Percentiles rank a stretch among this genome's conserved stretches.
Evolutionary conservation across 2,329 filamentous ascomycete genomes (phyloP).

Genomic region (Lachnellula willkommii): DNA sequence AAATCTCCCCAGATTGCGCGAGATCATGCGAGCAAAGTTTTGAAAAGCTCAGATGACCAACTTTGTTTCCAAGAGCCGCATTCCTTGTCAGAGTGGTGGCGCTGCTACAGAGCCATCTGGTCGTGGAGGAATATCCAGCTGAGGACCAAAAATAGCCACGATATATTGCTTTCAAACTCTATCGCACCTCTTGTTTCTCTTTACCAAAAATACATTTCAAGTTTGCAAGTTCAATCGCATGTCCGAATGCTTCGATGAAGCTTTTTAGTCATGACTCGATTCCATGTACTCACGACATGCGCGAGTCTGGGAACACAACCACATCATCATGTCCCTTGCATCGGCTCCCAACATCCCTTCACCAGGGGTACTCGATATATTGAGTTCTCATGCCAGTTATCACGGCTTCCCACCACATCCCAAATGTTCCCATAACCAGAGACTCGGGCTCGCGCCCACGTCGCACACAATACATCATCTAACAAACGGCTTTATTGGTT

Average conservation of each 20-base stretch:
- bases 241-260: not conserved
- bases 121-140: not conserved
- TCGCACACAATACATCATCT: not conserved
- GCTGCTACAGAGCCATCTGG: not conserved
- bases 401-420: not conserved
- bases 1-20: conserved; percentile 4
- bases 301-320: not conserved
- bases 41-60: not conserved
- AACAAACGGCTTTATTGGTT: not conserved
- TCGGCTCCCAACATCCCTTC: not conserved
- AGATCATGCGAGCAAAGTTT: conserved; percentile 8
- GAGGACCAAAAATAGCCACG: not conserved
- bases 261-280: not conserved
- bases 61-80: conserved; percentile 4
- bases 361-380: not conserved
- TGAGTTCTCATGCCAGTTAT: not conserved
- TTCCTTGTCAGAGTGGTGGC: not conserved
- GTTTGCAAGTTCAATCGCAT: not conserved
- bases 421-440: not conserved
- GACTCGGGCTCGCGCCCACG: not conserved
- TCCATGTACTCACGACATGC: not conserved
- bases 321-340: not conserved
- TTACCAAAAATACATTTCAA: not conserved
- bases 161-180: not conserved
- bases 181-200: no score